phyloP scores from a whole-genome alignment of 2,329 filamentous ascomycete species.

The Trichoderma sp. region DNA sequence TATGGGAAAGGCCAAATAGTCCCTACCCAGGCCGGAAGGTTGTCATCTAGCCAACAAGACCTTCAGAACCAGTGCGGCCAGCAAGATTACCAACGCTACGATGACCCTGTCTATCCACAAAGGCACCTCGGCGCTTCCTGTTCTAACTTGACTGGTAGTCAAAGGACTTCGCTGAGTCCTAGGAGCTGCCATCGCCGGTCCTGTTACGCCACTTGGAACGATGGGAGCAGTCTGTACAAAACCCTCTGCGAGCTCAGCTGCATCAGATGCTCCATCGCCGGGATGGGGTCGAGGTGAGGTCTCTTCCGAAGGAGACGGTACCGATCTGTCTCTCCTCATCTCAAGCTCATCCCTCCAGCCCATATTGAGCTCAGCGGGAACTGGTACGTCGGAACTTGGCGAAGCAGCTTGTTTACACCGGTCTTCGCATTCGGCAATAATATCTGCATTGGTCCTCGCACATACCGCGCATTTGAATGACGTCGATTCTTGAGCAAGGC shows the following conservation, averaged over 20 bases:
- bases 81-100: constrained; percentile 67
- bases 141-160: constrained; percentile 10
- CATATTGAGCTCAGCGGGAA: constrained; percentile 63
- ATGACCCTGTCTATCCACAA: constrained; percentile 84
- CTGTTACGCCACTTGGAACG: background rate
- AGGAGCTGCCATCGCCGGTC: background rate
- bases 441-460: constrained; percentile 69
- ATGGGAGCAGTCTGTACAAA: constrained; percentile 48
- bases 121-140: constrained; percentile 47
- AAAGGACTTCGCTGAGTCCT: background rate
- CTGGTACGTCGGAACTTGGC: constrained; percentile 47
- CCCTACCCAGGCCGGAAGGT: background rate
- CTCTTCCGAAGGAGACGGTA: background rate
- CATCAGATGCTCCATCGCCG: constrained; percentile 46
- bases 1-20: background rate
- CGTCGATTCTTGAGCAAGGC: constrained; percentile 68
- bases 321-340: background rate
- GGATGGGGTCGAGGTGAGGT: constrained; percentile 6
- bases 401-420: constrained; percentile 48
- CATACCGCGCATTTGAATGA: constrained; percentile 72
- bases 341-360: constrained; percentile 74
- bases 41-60: constrained; percentile 45
- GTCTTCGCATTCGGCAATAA: constrained; percentile 71
- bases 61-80: constrained; percentile 70
- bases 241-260: constrained; percentile 58